These are phyloP conservation scores for Peronospora belbahrii DNA, from an alignment of 352 stramenopile species.

Conservation along the genomic window DNA sequence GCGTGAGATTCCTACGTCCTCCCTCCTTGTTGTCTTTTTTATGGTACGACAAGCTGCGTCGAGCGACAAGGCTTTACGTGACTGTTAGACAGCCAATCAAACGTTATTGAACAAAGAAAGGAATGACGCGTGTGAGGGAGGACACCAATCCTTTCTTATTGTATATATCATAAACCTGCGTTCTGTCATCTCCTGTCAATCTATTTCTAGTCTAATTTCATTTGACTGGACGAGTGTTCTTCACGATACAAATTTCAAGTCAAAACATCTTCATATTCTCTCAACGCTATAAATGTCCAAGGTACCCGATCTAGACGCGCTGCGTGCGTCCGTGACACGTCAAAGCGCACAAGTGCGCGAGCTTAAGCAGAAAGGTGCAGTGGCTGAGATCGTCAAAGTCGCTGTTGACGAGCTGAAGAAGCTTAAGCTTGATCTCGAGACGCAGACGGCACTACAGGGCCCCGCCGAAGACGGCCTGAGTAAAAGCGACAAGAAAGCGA, in stretches of 20 bases:
- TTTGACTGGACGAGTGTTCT: conserved; percentile 1
- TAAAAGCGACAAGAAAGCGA: conserved; percentile 81
- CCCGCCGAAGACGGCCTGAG: conserved; percentile 53
- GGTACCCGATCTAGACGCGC: conserved; percentile 87
- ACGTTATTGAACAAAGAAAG: conserved; percentile 5
- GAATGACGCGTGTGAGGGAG: too few species aligned
- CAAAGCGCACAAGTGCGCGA: conserved; percentile 92
- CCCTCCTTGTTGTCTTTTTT: conserved; percentile 7
- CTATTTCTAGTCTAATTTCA: background rate
- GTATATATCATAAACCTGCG: background rate
- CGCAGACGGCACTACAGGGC: conserved; percentile 68
- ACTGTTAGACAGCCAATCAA: conserved; percentile 7
- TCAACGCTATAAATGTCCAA: conserved; percentile 8
- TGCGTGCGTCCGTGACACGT: conserved; percentile 92
- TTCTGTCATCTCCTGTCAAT: background rate
- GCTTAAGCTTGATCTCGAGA: conserved; percentile 88
- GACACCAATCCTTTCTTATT: background rate
- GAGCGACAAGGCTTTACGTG: conserved; percentile 4
- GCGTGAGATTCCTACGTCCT: too few species aligned
- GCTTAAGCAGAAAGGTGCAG: conserved; percentile 94
- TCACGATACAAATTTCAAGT: conserved; percentile 22
- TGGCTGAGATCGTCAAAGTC: conserved; percentile 79
- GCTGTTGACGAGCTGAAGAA: conserved; percentile 91
- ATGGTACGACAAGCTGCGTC: background rate
- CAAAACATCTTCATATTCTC: conserved; percentile 1